Evolutionary conservation across 2,329 filamentous ascomycete species (phyloP), one percentile per base, ranked within the genome.

Genomic region (Aspergillus oerlinghausenensis): DNA sequence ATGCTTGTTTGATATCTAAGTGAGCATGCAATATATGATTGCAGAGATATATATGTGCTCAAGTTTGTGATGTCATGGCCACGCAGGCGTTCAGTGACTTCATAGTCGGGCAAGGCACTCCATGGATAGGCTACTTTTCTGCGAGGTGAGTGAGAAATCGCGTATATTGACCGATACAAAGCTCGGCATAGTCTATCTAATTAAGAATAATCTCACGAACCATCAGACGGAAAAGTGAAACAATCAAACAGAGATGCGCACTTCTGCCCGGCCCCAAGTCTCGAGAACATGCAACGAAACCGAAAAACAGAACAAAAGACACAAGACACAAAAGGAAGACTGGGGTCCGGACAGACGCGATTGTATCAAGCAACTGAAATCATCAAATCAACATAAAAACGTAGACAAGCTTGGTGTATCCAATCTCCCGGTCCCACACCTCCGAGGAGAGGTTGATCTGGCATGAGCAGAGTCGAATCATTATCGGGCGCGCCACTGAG

Each of bases 311-410:
- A 56, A 53, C 55, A 55, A 62, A 55, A 56, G 52, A 57, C 65
- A 45, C 9, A 48, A 50, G 23, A 50, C 55, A 54, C 49, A 54
- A 50, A 57, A 56, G 52, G 53, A 61, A 67, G 65, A 63, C 61
- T 65, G 69, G 67, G 67, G 57, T 66, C 69, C 65, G 67, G 63
- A 71, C 75, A 77, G 75, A 77, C 75, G 75, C 75, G 75, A 68
- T 77, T 76, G 74, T 77, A 77, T 77, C 75, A 76, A 75, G 70
- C 71, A 74, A 47, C 21, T 65, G 63, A 67, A 64, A 67, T 61
- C 66, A 70, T 67, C 65, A 66, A 67, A 68, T 61, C 57, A 70
- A 67, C 43, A 57, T 56, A 64, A 60, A 65, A 60, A 60, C 54
- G 60, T 48, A 58, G 47, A 59, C 38, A 51, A 54, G 42, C 29